Conservation (phyloP, 805 yeast genomes). For the Sungouiella thailandica region DNA sequence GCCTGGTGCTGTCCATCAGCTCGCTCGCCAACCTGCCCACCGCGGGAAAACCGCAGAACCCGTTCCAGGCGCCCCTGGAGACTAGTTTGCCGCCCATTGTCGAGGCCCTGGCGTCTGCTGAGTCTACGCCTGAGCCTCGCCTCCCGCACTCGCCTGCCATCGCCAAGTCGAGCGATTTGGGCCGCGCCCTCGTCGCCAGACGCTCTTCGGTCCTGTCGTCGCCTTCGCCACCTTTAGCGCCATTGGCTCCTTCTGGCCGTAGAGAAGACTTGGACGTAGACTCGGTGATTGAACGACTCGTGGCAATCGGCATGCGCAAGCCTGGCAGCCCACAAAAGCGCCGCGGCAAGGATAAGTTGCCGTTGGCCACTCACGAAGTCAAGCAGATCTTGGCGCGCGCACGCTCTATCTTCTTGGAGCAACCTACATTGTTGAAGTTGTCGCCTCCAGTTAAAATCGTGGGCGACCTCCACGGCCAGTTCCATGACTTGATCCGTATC, state of each 20-base stretch:
- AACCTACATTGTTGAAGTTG: slow-evolving; percentile 59
- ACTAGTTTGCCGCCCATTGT: slow-evolving; percentile 18
- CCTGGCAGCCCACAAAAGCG: slow-evolving; percentile 8
- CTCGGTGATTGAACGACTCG: slow-evolving; percentile 54
- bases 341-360: slow-evolving; percentile 41
- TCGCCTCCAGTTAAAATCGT: slow-evolving; percentile 80
- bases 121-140: slow-evolving; percentile 14
- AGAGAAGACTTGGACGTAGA: slow-evolving; percentile 49
- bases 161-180: slow-evolving; percentile 5
- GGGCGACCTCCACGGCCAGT: slow-evolving; percentile 78
- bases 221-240: slow-evolving; percentile 20
- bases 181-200: background rate
- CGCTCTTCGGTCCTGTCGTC: slow-evolving; percentile 10
- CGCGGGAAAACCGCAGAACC: slow-evolving; percentile 3
- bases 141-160: slow-evolving; percentile 1
- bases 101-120: slow-evolving; percentile 16
- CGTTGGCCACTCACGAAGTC: slow-evolving; percentile 48
- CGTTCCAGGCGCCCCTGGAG: slow-evolving; percentile 5
- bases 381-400: slow-evolving; percentile 54
- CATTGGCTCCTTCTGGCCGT: slow-evolving; percentile 13
- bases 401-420: slow-evolving; percentile 55
- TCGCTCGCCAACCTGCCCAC: slow-evolving; percentile 15
- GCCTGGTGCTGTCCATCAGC: slow-evolving; percentile 35
- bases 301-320: slow-evolving; percentile 41
- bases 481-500: slow-evolving; percentile 47